Conservation (phyloP, 768 basidiomycete species). For the Mycena leptocephala region DNA sequence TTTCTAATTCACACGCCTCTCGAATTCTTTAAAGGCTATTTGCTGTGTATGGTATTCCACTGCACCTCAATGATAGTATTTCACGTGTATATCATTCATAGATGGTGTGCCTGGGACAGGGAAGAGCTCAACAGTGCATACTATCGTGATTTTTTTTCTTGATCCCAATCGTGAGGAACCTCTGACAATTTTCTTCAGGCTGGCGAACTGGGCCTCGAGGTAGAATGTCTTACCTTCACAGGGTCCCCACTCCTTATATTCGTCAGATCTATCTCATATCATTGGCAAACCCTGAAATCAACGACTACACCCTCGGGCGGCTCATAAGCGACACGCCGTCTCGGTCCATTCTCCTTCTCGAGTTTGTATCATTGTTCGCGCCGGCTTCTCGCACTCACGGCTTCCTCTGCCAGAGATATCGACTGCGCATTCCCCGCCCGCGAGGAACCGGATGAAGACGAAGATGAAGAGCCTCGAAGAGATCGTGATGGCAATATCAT, state of each 20-base stretch:
- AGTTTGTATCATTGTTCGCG: too few relatives aligned
- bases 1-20: neutral
- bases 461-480: too few relatives aligned
- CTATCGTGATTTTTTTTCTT: slow-evolving; percentile 1
- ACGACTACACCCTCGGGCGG: neutral
- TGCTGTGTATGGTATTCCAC: too few relatives aligned
- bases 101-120: too few relatives aligned
- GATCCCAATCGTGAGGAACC: too few relatives aligned
- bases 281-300: neutral
- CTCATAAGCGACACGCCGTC: slow-evolving; percentile 5
- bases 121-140: slow-evolving; percentile 33
- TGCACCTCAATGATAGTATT: too few relatives aligned
- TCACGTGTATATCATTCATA: too few relatives aligned
- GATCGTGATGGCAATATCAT: slow-evolving; percentile 15
- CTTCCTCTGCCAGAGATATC: slow-evolving; percentile 12
- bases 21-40: neutral
- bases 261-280: neutral
- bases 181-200: slow-evolving; percentile 18
- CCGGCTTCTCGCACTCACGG: neutral
- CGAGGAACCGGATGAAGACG: too few relatives aligned
- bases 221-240: neutral
- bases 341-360: neutral
- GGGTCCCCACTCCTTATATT: neutral
- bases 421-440: too few relatives aligned
- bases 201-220: slow-evolving; percentile 29